phyloP scores from a whole-genome alignment of 805 yeast species.

The Ogataea chonburiensis region DNA sequence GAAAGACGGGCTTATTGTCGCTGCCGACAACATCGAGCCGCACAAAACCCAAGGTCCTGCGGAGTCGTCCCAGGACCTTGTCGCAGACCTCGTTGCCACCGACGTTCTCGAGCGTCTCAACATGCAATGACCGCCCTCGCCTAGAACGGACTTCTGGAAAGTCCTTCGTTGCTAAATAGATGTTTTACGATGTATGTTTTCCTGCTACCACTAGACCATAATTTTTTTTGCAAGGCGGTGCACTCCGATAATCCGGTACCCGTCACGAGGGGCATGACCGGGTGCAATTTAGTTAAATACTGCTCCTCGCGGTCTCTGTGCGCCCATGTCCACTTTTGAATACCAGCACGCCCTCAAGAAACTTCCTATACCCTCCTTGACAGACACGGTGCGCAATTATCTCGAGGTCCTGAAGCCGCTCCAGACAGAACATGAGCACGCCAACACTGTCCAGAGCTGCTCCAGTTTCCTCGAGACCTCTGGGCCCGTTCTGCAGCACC shows the following conservation, averaged over 20 bases:
- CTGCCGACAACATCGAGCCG: conserved; percentile 5
- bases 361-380: conserved; percentile 78
- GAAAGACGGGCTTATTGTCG: conserved; percentile 17
- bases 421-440: conserved; percentile 74
- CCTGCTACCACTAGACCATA: conserved; percentile 1
- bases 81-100: conserved; percentile 24
- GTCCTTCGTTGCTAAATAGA: conserved; percentile 5
- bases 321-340: conserved; percentile 46
- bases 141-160: conserved; percentile 4
- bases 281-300: conserved; percentile 3
- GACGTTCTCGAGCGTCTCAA: conserved; percentile 24
- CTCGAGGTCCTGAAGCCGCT: conserved; percentile 70
- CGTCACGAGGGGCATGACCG: conserved; percentile 11
- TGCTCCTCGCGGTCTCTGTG: neutral
- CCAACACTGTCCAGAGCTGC: conserved; percentile 58
- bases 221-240: conserved; percentile 8
- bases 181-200: too few relatives aligned
- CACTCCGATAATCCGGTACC: conserved; percentile 11
- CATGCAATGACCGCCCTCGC: conserved; percentile 5
- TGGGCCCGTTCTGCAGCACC: conserved; percentile 60
- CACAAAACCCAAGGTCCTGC: neutral
- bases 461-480: conserved; percentile 50
- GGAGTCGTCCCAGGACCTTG: conserved; percentile 13
- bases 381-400: conserved; percentile 65
- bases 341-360: conserved; percentile 58